Evolutionary conservation across 768 basidiomycete genomes (phyloP), one percentile per base, ranked within the genome.

Genomic region (Gymnopilus dilepis): DNA sequence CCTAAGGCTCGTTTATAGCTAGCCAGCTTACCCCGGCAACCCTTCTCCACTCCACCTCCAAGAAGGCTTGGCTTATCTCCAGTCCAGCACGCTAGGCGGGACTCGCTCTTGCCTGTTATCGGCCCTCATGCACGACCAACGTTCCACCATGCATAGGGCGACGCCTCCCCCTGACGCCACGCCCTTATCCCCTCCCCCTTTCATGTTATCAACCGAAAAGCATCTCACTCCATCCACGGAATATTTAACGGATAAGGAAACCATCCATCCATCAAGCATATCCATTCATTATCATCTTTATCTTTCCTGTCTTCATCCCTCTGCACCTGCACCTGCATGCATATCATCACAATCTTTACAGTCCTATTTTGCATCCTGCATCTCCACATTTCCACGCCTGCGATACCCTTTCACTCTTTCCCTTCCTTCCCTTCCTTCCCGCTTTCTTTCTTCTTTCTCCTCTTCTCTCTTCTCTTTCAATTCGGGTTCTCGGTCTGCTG

Each of bases 271-370:
- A 31, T 30, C 19, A 28, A 37, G 9, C 34, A 6, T 15, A 37
- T 37, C 34, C 45, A 47, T 21, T 21, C 45, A 12, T 21, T 26
- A 47, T 24, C 45, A 47, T 22, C 45, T 47, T 21, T 26, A 5
- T 26, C 17, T 26, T 17, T 17, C 26, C 26, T 40, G 11, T 19
- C 34, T 53, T 37, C 22, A n/a, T 52, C 6, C 13, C 19, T 34
- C 17, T 37, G n/a, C n/a, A n/a, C n/a, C n/a, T n/a, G n/a, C 21
- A 47, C 12, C 21, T 26, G 24, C 37, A 24, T 21, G 22, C 6
- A 21, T 34, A 53, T 53, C 33, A 13, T 53, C 51, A 53, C 51
- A 34, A 53, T 53, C 51, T 53, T 53, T 53, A 50, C 24, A 22
- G 24, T 45, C 43, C 24, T 45, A 30, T 30, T 31, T 30, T 50